These are phyloP conservation scores for Colletotrichum sp. DNA, from an alignment of 2,329 filamentous ascomycete genomes.

Conservation along the genomic window DNA sequence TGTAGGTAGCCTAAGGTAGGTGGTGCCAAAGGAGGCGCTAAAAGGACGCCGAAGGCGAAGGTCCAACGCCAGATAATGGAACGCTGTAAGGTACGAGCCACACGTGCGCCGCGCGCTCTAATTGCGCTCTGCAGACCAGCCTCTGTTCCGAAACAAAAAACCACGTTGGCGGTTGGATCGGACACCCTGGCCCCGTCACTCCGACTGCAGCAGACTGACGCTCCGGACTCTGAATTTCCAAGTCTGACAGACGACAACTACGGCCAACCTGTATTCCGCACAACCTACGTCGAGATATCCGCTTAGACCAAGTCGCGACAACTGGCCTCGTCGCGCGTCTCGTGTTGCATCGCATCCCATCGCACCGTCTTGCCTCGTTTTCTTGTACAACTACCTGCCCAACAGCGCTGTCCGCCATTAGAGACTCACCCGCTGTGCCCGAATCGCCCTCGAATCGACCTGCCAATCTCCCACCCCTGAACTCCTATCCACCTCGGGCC, in stretches of 20 bases:
- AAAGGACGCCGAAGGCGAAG: neutral
- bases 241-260: neutral
- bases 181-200: slow-evolving; percentile 19
- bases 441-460: neutral
- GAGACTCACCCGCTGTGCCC: neutral
- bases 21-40: neutral
- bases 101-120: neutral
- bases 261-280: neutral
- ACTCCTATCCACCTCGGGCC: neutral
- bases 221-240: neutral
- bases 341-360: neutral
- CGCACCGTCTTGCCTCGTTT: neutral
- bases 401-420: neutral
- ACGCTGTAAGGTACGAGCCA: neutral
- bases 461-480: neutral
- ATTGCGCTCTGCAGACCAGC: neutral
- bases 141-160: neutral
- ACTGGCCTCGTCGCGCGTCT: neutral
- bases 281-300: neutral
- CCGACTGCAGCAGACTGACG: neutral
- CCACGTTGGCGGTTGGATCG: slow-evolving; percentile 14
- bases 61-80: neutral
- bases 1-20: neutral
- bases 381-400: neutral
- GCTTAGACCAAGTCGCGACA: neutral